These are phyloP conservation scores for Trypanosoma vivax DNA, from an alignment of 208 protist species.

Conservation along the genomic window DNA sequence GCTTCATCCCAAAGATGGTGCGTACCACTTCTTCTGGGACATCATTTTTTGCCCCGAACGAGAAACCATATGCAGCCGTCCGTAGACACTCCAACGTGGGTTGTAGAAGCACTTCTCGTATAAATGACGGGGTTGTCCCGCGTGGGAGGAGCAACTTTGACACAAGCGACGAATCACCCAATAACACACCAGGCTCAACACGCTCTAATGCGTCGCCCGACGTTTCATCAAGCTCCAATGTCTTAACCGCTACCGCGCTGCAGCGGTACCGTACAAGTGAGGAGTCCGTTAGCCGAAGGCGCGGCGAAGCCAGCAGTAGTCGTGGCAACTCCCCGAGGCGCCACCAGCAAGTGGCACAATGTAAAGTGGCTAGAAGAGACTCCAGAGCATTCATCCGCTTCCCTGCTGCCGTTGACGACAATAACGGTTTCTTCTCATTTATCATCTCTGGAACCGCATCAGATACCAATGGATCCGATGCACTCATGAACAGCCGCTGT, in stretches of 20 bases:
- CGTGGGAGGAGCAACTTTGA: conserved; percentile 39
- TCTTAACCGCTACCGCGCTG: conserved; percentile 17
- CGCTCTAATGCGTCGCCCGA: conserved; percentile 4
- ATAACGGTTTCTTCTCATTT: too few species aligned
- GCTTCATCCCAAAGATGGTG: conserved; percentile 13
- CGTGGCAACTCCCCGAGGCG: conserved; percentile 7
- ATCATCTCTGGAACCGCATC: too few species aligned
- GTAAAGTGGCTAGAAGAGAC: conserved; percentile 6
- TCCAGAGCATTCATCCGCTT: not conserved
- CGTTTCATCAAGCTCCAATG: not conserved
- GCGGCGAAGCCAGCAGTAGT: not conserved
- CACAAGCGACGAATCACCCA: not conserved
- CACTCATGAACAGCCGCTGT: too few species aligned
- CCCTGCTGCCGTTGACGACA: too few species aligned
- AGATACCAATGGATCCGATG: too few species aligned
- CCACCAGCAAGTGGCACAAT: conserved; percentile 17
- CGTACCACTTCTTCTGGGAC: conserved; percentile 4
- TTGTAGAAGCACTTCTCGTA: conserved; percentile 1
- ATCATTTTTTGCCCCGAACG: not conserved
- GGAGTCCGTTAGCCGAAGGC: conserved; percentile 19
- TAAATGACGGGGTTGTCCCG: conserved; percentile 32
- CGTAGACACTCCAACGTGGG: conserved; percentile 5
- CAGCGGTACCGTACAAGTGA: conserved; percentile 40
- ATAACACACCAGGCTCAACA: not conserved
- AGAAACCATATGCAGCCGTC: not conserved